These are phyloP conservation scores for Kwoniella mangroviensis DNA, from an alignment of 768 basidiomycete genomes.

Conservation along the genomic window DNA sequence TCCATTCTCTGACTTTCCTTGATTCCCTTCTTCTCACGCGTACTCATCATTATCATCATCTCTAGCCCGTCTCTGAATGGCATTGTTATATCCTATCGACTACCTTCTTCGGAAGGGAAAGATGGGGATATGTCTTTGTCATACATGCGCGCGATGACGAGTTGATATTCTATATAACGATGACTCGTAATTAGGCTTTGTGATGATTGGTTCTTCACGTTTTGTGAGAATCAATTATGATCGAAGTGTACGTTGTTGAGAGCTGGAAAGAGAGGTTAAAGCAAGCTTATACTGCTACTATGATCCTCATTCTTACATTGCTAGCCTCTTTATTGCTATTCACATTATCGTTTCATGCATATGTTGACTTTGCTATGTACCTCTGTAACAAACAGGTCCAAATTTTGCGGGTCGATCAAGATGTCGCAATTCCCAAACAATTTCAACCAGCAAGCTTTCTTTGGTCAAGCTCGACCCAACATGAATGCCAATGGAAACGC, in stretches of 20 bases:
- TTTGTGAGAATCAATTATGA: conserved; percentile 30
- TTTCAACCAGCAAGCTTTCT: conserved; percentile 22
- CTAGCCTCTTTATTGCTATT: background rate
- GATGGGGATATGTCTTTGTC: conserved; percentile 8
- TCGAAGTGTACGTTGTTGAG: conserved; percentile 28
- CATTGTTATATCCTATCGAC: conserved; percentile 17
- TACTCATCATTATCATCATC: conserved; percentile 22
- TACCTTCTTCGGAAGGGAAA: conserved; percentile 18
- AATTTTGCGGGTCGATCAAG: background rate
- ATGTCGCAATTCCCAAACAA: conserved; percentile 40
- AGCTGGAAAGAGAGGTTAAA: conserved; percentile 22
- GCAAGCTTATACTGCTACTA: conserved; percentile 54
- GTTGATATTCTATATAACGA: conserved; percentile 15
- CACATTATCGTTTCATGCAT: conserved; percentile 14
- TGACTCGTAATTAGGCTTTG: conserved; percentile 28
- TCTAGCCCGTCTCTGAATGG: conserved; percentile 23
- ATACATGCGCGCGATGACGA: conserved; percentile 34
- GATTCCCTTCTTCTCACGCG: conserved; percentile 25
- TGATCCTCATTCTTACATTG: conserved; percentile 32
- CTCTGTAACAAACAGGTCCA: background rate
- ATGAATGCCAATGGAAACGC: background rate
- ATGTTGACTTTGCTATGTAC: conserved; percentile 20
- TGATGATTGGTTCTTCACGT: conserved; percentile 30
- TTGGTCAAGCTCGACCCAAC: conserved; percentile 16
- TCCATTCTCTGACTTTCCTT: conserved; percentile 54